Evolutionary conservation across 208 protist genomes (phyloP).

Genomic region (Phytomonas sp.): DNA sequence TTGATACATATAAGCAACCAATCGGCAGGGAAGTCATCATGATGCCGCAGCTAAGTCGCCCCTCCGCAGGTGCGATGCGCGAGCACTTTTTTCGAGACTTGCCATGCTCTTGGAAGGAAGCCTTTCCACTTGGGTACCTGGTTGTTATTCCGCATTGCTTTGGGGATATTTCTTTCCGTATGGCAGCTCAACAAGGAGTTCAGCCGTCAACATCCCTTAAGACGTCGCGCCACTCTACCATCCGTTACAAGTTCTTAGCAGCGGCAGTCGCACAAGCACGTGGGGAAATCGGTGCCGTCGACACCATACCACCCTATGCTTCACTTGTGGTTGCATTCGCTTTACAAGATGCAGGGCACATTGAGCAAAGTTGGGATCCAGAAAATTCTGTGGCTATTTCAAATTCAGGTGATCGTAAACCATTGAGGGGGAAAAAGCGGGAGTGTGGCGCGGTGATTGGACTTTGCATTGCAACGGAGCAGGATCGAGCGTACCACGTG

Average conservation of each 20-base stretch:
- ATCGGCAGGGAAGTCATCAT: background rate
- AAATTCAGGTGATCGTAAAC: no score
- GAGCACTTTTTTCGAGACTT: background rate
- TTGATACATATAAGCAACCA: background rate
- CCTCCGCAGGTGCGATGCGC: background rate
- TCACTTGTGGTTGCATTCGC: constrained; percentile 16
- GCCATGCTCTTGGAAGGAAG: background rate
- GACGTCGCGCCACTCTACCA: background rate
- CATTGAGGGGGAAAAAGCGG: no score
- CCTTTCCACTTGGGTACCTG: background rate
- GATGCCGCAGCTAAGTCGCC: background rate
- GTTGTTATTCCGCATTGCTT: background rate
- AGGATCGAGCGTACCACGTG: background rate
- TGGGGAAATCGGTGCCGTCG: constrained; percentile 19
- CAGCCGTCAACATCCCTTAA: background rate
- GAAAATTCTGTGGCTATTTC: no score
- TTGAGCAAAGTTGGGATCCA: no score
- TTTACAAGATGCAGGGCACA: no score
- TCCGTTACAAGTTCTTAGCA: background rate
- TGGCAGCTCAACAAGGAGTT: background rate
- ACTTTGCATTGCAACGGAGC: no score
- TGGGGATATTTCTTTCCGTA: background rate
- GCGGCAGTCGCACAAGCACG: constrained; percentile 4
- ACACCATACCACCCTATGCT: constrained; percentile 14
- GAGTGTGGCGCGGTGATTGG: no score